Conservation (phyloP, 176 grass and related monocot species). For the Bothriochloa decipiens region DNA sequence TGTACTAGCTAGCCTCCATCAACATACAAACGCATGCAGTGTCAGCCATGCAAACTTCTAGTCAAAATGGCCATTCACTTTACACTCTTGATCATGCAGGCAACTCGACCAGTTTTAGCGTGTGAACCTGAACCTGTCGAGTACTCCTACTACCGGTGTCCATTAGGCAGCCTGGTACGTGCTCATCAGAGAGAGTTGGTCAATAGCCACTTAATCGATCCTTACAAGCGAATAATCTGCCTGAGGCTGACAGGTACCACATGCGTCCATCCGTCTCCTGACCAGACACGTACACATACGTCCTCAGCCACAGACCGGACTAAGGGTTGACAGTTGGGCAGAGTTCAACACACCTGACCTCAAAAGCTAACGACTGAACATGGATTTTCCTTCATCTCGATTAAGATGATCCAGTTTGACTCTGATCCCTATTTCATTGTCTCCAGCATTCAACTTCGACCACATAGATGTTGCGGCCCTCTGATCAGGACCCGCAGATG, state of each 20-base stretch:
- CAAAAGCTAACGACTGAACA: neutral
- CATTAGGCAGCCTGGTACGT: neutral
- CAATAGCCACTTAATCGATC: neutral
- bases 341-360: conserved; percentile 3
- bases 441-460: neutral
- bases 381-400: neutral
- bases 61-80: neutral
- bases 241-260: neutral
- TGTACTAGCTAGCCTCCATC: neutral
- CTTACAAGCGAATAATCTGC: neutral
- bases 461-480: neutral
- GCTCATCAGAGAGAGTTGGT: neutral
- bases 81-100: neutral
- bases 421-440: conserved; percentile 12
- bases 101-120: neutral
- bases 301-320: neutral
- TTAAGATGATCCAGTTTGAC: neutral
- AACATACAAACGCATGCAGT: neutral
- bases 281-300: neutral
- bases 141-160: neutral
- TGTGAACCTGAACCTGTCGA: neutral
- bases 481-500: neutral
- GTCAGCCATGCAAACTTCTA: neutral
- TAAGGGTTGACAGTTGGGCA: conserved; percentile 26
- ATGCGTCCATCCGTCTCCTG: neutral